Base-by-base conservation (phyloP, 148 eudicot genomes). In the Vaccinium myrtillus region DNA sequence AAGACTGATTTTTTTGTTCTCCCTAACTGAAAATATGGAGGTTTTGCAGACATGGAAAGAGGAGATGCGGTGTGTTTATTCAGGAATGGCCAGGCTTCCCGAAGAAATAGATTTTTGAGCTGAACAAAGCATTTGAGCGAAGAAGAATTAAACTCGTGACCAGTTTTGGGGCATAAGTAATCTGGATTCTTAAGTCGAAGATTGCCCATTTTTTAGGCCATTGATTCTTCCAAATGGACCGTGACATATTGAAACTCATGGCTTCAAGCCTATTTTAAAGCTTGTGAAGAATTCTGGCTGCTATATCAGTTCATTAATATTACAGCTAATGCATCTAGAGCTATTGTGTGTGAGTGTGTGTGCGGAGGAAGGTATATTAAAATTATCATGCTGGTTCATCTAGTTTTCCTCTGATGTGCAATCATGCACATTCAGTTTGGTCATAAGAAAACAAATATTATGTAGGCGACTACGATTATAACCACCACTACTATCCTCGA, bases 11-110 rank as follows among this genome's bases (percentile, higher is more conserved):
- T 23, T n/a, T 48, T 16, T 32, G 12, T 59, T 6, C 59, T 23
- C 36, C 54, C 81, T 55, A 14, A 55, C 50, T 73, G 53, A 86
- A 27, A 67, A 53, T 50, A 19, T 75, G 54, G 79, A 39, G 56
- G 16, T 82, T 84, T 63, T 76, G 87, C 93, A 94, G 98, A 94
- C 95, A n/a, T 94, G 98, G 98, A 90, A 88, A 82, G 94, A 90
- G 87, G 98, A 94, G 87, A 85, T 94, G 88, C 94, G 90, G 84
- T 89, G 89, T 59, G 92, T 93, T 46, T 94, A 86, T 87, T 86
- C 88, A 36, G 94, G 95, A 77, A 87, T 78, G 75, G 93, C 91
- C 43, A 87, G 84, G 85, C 87, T 93, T 69, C 92, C 98, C 0
- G 84, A 87, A 89, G 98, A 93, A 49, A 86, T 92, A 58, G 92